Evolutionary conservation across 345 rosid genomes (phyloP), one percentile per base, ranked within the genome.

Genomic region (Camelina hispida): DNA sequence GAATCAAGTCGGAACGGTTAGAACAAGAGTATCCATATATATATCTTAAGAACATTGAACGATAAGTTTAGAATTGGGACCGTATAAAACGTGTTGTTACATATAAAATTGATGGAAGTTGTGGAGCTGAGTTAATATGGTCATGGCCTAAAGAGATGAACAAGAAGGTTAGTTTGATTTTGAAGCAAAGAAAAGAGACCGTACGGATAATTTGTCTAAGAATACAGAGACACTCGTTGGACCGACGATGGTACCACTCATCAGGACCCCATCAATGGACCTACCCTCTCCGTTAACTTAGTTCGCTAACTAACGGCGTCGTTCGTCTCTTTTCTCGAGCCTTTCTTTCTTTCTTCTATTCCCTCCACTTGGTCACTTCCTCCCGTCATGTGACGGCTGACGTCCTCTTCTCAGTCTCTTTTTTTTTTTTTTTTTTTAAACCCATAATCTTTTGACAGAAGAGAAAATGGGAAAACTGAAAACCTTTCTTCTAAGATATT

Each of bases 181-280:
- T 48, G 40, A 58, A 75, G 51, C 44, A 38, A 38, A 44, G 53
- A 20, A 59, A 60, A 35, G 34, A 51, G 48, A 72, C 71, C 60
- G 77, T 68, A 78, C 75, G 79, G 74, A 46, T 44, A 22, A 9
- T 50, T 37, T 70, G 84, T 79, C 76, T 42, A 59, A 73, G 28
- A 66, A 78, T 15, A 58, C 74, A 46, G 57, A 20, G 73, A 71
- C 83, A 73, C 69, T 56, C 37, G 38, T 44, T 69, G 66, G 70
- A 79, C 78, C 63, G 61, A 63, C 18, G 78, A 46, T 23, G 50
- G 42, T 23, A 56, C 72, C 9, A 56, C 52, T 34, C 52, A 12
- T 34, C 52, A 12, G 20, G 18, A 6, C 62, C 34, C 62, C 34
- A 10, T 16, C 1, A 58, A 60, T 66, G 82, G 78, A 48, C 73